Base-by-base conservation (phyloP, 345 rosid species). In the Lepidium aucheri region DNA sequence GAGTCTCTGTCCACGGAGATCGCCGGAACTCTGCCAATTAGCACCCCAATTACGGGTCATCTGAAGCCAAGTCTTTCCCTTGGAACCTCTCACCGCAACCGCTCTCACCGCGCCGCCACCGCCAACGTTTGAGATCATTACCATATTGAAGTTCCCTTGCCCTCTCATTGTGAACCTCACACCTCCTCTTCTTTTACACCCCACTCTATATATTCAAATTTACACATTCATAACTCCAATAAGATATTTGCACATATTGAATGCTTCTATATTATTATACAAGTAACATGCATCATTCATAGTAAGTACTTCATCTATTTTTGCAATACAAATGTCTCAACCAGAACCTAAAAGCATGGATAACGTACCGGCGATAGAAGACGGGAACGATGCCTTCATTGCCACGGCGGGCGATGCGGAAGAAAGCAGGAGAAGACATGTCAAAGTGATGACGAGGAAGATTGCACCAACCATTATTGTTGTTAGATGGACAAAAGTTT, bases 381-480 rank as follows among this genome's bases (percentile, higher is more conserved):
- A 84, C 74, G 7, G 90, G 95, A 17, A 90, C 83, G 3, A 87
- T 87, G 82, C 92, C 95, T 80, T 87, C 95, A 2, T 90, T 76
- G 65, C 95, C 92, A 10, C 53, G 83, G 6, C 84, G 73, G 2
- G 95, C 89, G 9, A 90, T 85, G 56, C 83, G 83, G 43, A 84
- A 75, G 81, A 87, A 90, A 34, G 97, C 84, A 0, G 89, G 86
- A 72, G 73, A 53, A 47, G 97, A 85, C 97, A 90, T 79, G 73
- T 90, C 97, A 32, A 90, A 87, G 65, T 90, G 95, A 38, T 81
- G 92, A 44, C 72, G 86, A 39, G 97, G 95, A 11, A 81, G 84
- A 67, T 90, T 77, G 53, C 97, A 90, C 97, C 92, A 87, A 9
- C 97, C 95, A 10, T 89, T 83, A 9, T 80, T 83, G 44, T 90